Evolutionary conservation across 2,329 filamentous ascomycete genomes (phyloP).

Genomic region (Cladosporium sp.): DNA sequence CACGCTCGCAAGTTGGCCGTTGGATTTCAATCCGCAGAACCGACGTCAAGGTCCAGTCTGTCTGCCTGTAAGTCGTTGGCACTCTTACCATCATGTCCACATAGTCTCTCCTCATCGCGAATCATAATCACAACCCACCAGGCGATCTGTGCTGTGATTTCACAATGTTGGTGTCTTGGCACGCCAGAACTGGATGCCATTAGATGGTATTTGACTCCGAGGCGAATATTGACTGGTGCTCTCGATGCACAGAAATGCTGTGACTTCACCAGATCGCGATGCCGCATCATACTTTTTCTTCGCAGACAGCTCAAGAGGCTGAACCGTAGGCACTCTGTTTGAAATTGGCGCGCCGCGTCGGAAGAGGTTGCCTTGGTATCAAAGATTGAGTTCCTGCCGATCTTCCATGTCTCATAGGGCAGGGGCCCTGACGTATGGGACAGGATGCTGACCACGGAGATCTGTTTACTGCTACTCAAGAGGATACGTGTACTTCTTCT

Average conservation of each 20-base stretch:
- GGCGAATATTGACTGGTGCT: not conserved
- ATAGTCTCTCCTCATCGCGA: not conserved
- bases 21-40: not conserved
- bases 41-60: not conserved
- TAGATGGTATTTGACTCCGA: not conserved
- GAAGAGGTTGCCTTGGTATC: conserved; percentile 1
- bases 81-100: not conserved
- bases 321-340: conserved; percentile 5
- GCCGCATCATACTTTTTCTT: not conserved
- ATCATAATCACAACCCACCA: not conserved
- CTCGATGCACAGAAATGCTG: not conserved
- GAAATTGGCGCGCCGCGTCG: conserved; percentile 6
- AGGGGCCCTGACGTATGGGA: not conserved
- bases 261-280: not conserved
- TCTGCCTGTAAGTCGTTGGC: not conserved
- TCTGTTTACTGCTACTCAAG: not conserved
- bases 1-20: not conserved
- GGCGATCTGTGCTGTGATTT: not conserved
- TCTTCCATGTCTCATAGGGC: not conserved
- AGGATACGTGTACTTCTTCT: not conserved
- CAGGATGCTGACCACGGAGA: not conserved
- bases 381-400: not conserved
- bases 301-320: not conserved
- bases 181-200: not conserved
- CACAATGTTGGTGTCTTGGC: not conserved